A percentile compares a stretch with the other conserved stretches of the same genome.
Conservation (phyloP, 164 flowering plant genomes). For the Litsea cubeba region DNA sequence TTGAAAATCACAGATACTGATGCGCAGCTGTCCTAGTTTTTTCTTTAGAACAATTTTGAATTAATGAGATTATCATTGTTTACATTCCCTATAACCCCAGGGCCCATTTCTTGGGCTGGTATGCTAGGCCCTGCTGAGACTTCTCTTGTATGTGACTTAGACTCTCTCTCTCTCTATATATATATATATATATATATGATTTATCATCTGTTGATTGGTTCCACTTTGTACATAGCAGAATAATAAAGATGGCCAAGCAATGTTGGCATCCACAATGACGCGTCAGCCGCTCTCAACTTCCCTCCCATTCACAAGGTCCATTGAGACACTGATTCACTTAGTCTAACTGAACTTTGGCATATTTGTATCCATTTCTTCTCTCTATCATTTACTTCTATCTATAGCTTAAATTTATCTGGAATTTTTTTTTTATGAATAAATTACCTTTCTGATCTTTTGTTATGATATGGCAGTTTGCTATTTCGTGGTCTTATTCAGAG, state of each 20-base stretch:
- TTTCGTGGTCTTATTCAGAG: constrained; percentile 59
- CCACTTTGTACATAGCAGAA: constrained; percentile 32
- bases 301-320: constrained; percentile 92
- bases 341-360: background rate
- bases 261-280: constrained; percentile 72
- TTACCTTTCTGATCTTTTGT: background rate
- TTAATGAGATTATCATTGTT: too few species aligned
- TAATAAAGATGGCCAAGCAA: constrained; percentile 70
- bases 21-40: too few species aligned
- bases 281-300: constrained; percentile 53
- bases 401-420: too few species aligned
- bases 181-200: too few species aligned
- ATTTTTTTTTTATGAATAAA: background rate
- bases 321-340: background rate
- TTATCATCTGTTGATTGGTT: too few species aligned
- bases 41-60: too few species aligned
- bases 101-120: too few species aligned
- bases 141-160: too few species aligned
- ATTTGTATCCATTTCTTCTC: background rate
- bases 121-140: too few species aligned
- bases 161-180: too few species aligned
- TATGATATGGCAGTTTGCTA: constrained; percentile 63
- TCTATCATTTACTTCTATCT: background rate
- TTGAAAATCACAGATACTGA: too few species aligned
- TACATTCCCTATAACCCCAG: too few species aligned